phyloP scores from a whole-genome alignment of 768 basidiomycete genomes.

The Solioccasus polychromus region DNA sequence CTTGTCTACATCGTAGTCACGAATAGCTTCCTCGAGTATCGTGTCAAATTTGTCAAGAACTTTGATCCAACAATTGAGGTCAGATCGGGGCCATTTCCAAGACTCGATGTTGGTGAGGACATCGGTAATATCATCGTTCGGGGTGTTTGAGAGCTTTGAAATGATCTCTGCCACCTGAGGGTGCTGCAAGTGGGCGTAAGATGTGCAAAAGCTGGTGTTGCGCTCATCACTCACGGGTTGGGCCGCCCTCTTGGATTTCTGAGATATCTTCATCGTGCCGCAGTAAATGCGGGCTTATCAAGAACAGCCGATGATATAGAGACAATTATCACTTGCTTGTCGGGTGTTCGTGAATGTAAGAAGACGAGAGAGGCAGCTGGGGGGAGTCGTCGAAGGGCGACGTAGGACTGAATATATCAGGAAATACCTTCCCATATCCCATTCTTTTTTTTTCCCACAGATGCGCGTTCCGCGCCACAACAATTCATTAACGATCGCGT shows the following conservation, averaged over 20 bases:
- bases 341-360: constrained; percentile 8
- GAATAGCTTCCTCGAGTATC: constrained; percentile 79
- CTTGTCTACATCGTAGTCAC: constrained; percentile 82
- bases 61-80: constrained; percentile 94
- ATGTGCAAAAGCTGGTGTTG: constrained; percentile 2
- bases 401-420: constrained; percentile 31
- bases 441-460: constrained; percentile 9
- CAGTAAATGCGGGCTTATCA: constrained; percentile 40
- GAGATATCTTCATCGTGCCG: constrained; percentile 83
- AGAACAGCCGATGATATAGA: constrained; percentile 9
- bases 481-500: too few species aligned
- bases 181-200: constrained; percentile 45
- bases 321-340: constrained; percentile 1
- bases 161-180: constrained; percentile 82
- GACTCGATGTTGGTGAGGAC: constrained; percentile 66
- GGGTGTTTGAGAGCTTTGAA: constrained; percentile 58
- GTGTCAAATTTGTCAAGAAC: constrained; percentile 95
- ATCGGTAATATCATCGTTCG: constrained; percentile 68
- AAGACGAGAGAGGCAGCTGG: constrained; percentile 11
- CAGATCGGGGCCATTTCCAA: constrained; percentile 96
- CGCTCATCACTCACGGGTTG: constrained; percentile 61
- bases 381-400: constrained; percentile 17
- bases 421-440: constrained; percentile 23
- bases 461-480: too few species aligned
- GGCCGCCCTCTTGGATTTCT: constrained; percentile 78